Base-by-base conservation (phyloP, 2,329 filamentous ascomycete species). In the Setomelanomma holmii region DNA sequence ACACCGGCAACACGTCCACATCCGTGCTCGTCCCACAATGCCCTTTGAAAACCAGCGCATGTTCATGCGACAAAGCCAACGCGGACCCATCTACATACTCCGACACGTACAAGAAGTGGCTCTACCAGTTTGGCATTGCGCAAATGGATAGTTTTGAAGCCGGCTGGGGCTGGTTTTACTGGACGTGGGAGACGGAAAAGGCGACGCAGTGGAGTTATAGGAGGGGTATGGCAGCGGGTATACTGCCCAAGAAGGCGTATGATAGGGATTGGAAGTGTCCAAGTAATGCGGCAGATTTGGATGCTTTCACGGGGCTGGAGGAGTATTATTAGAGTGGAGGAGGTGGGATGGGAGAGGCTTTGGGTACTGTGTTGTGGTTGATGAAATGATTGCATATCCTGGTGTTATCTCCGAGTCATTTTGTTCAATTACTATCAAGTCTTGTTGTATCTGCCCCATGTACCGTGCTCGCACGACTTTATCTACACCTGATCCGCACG, bases 81-180 rank as follows among this genome's bases (percentile, higher is more conserved):
- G 88, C 88, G 1, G 86, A 89, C 65, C 82, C 89, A 0, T 76
- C 79, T 16, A 70, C 77, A 4, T 98, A 93, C 79, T 86, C 83
- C 33, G 79, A 80, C 51, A 78, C 79, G 4, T 99, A 99, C 78
- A 96, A 95, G 78, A 78, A 86, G 62, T 98, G 93, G 76, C 80
- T 99, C 57, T 84, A 85, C 60, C 90, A 90, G 76, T 98, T 98
- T 76, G 95, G 95, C 5, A 89, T 96, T 76, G 95, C 93, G 47
- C 95, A 99, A 79, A 99, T 99, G 91, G 83, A 88, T 64, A 90
- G 88, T 53, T 99, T 98, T 69, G 93, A 98, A 75, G 87, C 88
- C 58, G 91, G 90, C 5, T 95, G 90, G 88, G 95, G 95, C 42
- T 99, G 95, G 95, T 97, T 96, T 78, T 99, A 99, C 78, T 99